Percentiles rank a stretch among this genome's conserved stretches.
Evolutionary conservation across 2,329 filamentous ascomycete genomes (phyloP).

Genomic region (Torrubiellomyces zombiae): DNA sequence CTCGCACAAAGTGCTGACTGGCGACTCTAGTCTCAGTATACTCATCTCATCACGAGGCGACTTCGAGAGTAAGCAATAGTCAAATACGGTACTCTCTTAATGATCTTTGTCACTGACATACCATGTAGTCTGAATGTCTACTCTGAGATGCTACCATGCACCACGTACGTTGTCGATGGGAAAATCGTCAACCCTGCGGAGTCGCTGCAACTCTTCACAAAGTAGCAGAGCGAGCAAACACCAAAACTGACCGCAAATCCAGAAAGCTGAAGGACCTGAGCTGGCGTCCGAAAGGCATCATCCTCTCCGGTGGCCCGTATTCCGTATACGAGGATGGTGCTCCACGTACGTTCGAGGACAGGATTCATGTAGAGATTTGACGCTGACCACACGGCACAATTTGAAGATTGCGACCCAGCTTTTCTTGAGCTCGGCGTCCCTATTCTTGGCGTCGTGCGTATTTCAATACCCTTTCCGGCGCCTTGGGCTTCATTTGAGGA

Average conservation of each 20-base stretch:
- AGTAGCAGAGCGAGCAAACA: no score
- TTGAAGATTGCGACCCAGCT: conserved; percentile 41
- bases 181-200: no score
- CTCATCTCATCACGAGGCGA: conserved; percentile 56
- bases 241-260: no score
- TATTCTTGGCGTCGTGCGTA: conserved; percentile 9
- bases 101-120: neutral
- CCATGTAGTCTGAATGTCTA: conserved; percentile 23
- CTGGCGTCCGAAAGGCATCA: conserved; percentile 72
- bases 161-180: no score
- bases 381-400: no score
- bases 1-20: no score
- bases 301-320: conserved; percentile 35
- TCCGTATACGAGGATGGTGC: conserved; percentile 70
- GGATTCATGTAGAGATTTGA: no score
- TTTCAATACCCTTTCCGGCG: no score
- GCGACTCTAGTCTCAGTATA: conserved; percentile 31
- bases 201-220: no score
- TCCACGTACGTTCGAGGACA: conserved; percentile 27
- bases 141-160: conserved; percentile 78
- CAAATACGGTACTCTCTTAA: neutral
- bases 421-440: conserved; percentile 11
- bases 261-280: conserved; percentile 58
- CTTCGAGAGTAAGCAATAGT: conserved; percentile 48
- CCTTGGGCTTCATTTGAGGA: no score